Percentiles rank a stretch among this genome's conserved stretches.
Conservation (phyloP, 2,329 filamentous ascomycete genomes). For the Pleurostoma richardsiae region DNA sequence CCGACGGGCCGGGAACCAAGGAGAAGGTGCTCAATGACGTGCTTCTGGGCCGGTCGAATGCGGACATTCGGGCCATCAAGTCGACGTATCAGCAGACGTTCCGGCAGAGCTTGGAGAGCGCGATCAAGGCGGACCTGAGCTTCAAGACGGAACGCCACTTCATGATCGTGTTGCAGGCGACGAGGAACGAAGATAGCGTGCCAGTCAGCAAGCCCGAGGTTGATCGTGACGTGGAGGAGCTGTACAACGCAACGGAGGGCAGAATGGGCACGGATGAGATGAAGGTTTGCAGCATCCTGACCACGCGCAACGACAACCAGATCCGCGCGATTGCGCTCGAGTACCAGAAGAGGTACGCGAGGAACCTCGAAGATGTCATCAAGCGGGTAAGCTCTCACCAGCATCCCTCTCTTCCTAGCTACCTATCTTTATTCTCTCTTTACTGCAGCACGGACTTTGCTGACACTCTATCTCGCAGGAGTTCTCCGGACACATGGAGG, state of each 20-base stretch:
- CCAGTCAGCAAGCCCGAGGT: slow-evolving; percentile 70
- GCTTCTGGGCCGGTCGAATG: slow-evolving; percentile 76
- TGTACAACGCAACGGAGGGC: slow-evolving; percentile 75
- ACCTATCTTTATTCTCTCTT: slow-evolving; percentile 7
- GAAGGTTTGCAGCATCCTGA: slow-evolving; percentile 73
- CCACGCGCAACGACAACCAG: slow-evolving; percentile 72
- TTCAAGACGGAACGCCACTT: slow-evolving; percentile 85
- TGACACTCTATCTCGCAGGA: slow-evolving; percentile 36
- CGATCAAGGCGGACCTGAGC: slow-evolving; percentile 74
- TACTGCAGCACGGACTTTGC: background rate
- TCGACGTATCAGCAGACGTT: slow-evolving; percentile 66
- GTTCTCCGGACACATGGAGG: slow-evolving; percentile 90
- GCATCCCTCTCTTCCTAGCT: background rate
- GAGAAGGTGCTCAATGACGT: slow-evolving; percentile 83
- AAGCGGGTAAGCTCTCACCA: slow-evolving; percentile 47
- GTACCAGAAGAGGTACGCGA: slow-evolving; percentile 70
- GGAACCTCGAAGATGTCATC: slow-evolving; percentile 67
- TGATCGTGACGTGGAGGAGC: slow-evolving; percentile 68
- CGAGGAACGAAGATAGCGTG: slow-evolving; percentile 70
- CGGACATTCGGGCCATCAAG: slow-evolving; percentile 85
- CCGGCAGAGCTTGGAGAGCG: slow-evolving; percentile 60
- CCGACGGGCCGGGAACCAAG: slow-evolving; percentile 80
- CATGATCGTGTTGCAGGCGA: slow-evolving; percentile 70
- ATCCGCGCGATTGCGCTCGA: slow-evolving; percentile 73
- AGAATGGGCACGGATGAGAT: slow-evolving; percentile 69